Conservation (phyloP, 2,329 filamentous ascomycete genomes). For the Fusarium lyarnte region DNA sequence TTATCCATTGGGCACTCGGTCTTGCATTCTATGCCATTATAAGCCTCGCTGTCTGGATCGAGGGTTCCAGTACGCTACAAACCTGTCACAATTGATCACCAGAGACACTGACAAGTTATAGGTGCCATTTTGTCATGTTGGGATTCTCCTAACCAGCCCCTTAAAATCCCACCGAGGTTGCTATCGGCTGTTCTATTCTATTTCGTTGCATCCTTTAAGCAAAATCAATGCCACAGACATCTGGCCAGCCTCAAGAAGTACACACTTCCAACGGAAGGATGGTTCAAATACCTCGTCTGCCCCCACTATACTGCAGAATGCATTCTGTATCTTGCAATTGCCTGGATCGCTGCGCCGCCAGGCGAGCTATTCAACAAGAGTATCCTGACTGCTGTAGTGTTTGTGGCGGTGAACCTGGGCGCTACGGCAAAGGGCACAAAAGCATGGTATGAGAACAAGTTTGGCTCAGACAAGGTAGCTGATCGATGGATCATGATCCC, state of each 20-base stretch:
- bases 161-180: slow-evolving; percentile 39
- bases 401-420: slow-evolving; percentile 82
- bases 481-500: slow-evolving; percentile 82
- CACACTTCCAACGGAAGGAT: slow-evolving; percentile 76
- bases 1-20: slow-evolving; percentile 84
- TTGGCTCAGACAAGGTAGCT: slow-evolving; percentile 71
- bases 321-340: slow-evolving; percentile 81
- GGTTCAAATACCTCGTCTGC: slow-evolving; percentile 79
- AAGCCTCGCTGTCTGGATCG: slow-evolving; percentile 83
- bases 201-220: slow-evolving; percentile 73
- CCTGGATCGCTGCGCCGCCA: slow-evolving; percentile 76
- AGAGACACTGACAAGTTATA: slow-evolving; percentile 29
- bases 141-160: slow-evolving; percentile 33
- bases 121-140: slow-evolving; percentile 49
- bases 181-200: slow-evolving; percentile 69
- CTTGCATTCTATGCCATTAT: slow-evolving; percentile 79
- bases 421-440: slow-evolving; percentile 82
- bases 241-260: slow-evolving; percentile 81
- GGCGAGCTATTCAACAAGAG: slow-evolving; percentile 76
- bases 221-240: slow-evolving; percentile 78
- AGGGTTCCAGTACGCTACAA: slow-evolving; percentile 71
- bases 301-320: slow-evolving; percentile 95
- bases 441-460: slow-evolving; percentile 80
- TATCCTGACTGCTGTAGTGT: slow-evolving; percentile 73
- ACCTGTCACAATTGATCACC: not conserved